Conservation (phyloP, 2,329 filamentous ascomycete species). For the Colletotrichum navitas region DNA sequence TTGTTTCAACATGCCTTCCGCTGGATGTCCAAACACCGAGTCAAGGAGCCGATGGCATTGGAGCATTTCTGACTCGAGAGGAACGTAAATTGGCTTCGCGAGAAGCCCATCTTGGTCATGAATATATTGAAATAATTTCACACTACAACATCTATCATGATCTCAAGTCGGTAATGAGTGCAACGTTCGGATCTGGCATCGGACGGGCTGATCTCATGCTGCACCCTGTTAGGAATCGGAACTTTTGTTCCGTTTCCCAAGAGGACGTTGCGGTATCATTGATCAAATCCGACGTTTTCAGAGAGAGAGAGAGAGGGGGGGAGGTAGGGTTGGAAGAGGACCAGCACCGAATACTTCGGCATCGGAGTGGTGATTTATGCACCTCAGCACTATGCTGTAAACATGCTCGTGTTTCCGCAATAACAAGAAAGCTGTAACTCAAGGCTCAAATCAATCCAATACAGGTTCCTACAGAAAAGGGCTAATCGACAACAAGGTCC, state of each 20-base stretch:
- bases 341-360: neutral
- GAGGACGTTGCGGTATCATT: too few species aligned
- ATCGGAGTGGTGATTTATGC: neutral
- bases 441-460: too few species aligned
- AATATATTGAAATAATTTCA: neutral
- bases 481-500: too few species aligned
- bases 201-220: neutral
- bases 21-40: constrained; percentile 8
- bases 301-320: neutral
- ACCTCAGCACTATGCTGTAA: too few species aligned
- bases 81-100: constrained; percentile 3
- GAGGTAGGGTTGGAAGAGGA: neutral
- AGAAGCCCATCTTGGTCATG: neutral
- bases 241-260: too few species aligned
- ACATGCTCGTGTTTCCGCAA: too few species aligned
- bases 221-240: neutral
- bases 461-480: too few species aligned
- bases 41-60: constrained; percentile 2
- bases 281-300: neutral
- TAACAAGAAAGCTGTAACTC: neutral
- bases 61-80: constrained; percentile 15
- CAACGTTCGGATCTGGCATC: neutral
- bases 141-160: neutral
- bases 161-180: neutral
- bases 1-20: neutral